Evolutionary conservation across 495 filamentous ascomycete genomes (phyloP).

Genomic region (Neurospora sublineolata): DNA sequence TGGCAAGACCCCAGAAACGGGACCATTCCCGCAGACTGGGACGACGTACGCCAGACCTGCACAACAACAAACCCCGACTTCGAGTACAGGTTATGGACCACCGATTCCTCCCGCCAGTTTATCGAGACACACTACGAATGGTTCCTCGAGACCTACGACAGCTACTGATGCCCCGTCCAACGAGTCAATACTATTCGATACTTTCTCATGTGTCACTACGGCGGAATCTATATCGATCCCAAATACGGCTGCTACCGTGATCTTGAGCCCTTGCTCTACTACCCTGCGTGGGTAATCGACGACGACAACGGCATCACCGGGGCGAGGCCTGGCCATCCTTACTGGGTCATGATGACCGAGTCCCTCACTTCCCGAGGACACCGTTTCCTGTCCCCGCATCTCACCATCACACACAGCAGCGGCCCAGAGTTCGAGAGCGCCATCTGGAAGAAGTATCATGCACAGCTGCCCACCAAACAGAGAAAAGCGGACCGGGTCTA

Average conservation of each 20-base stretch:
- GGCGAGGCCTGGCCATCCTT: constrained; percentile 62
- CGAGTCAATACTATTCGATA: constrained; percentile 78
- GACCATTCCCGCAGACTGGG: constrained; percentile 63
- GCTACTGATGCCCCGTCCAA: constrained; percentile 68
- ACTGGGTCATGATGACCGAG: constrained; percentile 66
- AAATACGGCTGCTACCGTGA: constrained; percentile 75
- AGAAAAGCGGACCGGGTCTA: constrained; percentile 4
- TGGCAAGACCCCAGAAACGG: constrained; percentile 25
- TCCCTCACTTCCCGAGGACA: constrained; percentile 58
- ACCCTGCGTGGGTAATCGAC: constrained; percentile 70
- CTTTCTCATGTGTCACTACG: constrained; percentile 69
- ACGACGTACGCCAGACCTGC: constrained; percentile 61
- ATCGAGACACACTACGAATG: constrained; percentile 64
- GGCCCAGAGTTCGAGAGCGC: constrained; percentile 73
- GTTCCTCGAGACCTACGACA: constrained; percentile 74
- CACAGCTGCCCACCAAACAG: neutral
- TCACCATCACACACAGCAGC: constrained; percentile 76
- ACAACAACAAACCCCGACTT: constrained; percentile 64
- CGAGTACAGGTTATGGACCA: constrained; percentile 80
- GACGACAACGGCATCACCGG: constrained; percentile 75
- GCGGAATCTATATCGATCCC: constrained; percentile 79
- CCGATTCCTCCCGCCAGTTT: constrained; percentile 61
- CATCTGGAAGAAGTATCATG: constrained; percentile 61
- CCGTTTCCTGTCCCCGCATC: constrained; percentile 68
- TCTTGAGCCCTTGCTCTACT: constrained; percentile 66